phyloP scores from a whole-genome alignment of 768 basidiomycete species.

The Boletus reticulatus region DNA sequence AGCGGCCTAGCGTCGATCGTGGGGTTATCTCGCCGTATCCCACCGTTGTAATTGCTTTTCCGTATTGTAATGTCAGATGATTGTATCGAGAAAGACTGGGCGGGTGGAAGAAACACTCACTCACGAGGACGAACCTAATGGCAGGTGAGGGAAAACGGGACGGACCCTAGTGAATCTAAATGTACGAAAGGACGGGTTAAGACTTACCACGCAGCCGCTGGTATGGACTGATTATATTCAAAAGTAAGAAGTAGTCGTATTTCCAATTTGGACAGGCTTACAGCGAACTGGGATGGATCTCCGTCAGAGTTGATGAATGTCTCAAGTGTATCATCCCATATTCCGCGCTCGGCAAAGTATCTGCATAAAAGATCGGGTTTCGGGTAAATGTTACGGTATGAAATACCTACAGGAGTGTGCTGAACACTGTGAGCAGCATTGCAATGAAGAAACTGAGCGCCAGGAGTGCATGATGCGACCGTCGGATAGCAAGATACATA shows the following conservation, averaged over 20 bases:
- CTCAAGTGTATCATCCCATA: conserved; percentile 79
- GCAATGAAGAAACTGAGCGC: conserved; percentile 87
- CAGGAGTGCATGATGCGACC: conserved; percentile 83
- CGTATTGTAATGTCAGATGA: background rate
- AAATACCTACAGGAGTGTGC: conserved; percentile 67
- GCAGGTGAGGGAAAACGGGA: background rate
- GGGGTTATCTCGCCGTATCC: conserved; percentile 94
- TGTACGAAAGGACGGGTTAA: background rate
- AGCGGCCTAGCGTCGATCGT: conserved; percentile 79
- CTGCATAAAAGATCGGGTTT: conserved; percentile 31
- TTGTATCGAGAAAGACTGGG: background rate
- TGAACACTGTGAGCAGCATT: conserved; percentile 85
- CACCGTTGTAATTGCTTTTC: conserved; percentile 78
- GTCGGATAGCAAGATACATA: conserved; percentile 85
- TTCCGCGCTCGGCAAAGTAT: conserved; percentile 88
- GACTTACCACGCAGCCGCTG: conserved; percentile 74
- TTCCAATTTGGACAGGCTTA: conserved; percentile 30
- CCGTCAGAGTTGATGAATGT: conserved; percentile 86
- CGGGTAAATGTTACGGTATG: background rate
- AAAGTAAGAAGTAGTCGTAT: background rate
- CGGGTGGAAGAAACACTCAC: conserved; percentile 42
- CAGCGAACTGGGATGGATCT: conserved; percentile 76
- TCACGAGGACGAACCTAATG: conserved; percentile 69
- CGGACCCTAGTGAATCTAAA: background rate
- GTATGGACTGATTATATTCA: conserved; percentile 50